phyloP scores from a whole-genome alignment of 495 filamentous ascomycete genomes.

The Penicillium longicatenatum region DNA sequence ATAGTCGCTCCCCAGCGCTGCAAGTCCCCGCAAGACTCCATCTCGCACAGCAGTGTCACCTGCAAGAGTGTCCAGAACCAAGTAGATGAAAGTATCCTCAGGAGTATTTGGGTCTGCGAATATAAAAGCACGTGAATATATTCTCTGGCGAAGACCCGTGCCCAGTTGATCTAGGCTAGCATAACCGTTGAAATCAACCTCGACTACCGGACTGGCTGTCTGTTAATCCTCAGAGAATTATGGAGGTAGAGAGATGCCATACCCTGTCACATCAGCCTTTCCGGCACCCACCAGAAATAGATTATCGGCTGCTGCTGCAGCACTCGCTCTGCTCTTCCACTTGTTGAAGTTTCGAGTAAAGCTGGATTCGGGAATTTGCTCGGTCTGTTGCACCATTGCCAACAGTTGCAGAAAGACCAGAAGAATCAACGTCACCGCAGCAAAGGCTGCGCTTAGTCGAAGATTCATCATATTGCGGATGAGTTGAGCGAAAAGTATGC shows the following conservation, averaged over 20 bases:
- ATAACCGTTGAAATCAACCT: constrained; percentile 92
- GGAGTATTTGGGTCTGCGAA: constrained; percentile 68
- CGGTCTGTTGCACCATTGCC: constrained; percentile 20
- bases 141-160: constrained; percentile 82
- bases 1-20: constrained; percentile 66
- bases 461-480: constrained; percentile 32
- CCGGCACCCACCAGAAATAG: constrained; percentile 87
- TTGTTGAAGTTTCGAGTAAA: constrained; percentile 24
- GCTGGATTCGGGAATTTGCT: constrained; percentile 14
- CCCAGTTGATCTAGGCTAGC: constrained; percentile 85
- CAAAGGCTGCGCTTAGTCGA: constrained; percentile 27
- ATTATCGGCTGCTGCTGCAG: constrained; percentile 34
- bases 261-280: constrained; percentile 94
- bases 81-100: constrained; percentile 78
- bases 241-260: constrained; percentile 18
- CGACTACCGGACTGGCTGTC: constrained; percentile 68
- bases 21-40: constrained; percentile 76
- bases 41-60: constrained; percentile 90
- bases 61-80: constrained; percentile 84
- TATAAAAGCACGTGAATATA: constrained; percentile 92
- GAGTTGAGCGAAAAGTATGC: neutral
- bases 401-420: constrained; percentile 37
- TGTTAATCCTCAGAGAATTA: constrained; percentile 3
- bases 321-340: constrained; percentile 26
- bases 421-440: constrained; percentile 24